A percentile compares a stretch with the other conserved stretches of the same genome.
These are phyloP conservation scores for Persicaria tinctoria DNA, from an alignment of 148 eudicot genomes.

Conservation along the genomic window DNA sequence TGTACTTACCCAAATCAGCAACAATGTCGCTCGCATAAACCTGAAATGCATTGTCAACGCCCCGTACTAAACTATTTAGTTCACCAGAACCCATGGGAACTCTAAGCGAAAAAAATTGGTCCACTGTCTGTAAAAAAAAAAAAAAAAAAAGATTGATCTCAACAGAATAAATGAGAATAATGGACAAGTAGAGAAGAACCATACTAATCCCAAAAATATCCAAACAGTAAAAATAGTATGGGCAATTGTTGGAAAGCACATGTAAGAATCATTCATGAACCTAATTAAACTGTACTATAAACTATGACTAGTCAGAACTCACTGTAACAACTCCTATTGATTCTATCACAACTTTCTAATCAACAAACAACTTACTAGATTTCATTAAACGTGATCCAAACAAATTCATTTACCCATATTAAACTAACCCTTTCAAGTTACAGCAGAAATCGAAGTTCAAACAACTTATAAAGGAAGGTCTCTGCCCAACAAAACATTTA, in stretches of 20 bases:
- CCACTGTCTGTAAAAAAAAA: conserved; percentile 67
- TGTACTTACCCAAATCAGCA: conserved; percentile 60
- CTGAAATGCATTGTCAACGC: conserved; percentile 98
- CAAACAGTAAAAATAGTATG: background rate
- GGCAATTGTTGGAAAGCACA: background rate
- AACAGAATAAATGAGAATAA: background rate
- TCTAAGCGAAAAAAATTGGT: conserved; percentile 81
- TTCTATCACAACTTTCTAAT: background rate
- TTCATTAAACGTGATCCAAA: background rate
- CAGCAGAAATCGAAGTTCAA: background rate
- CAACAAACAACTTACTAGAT: background rate
- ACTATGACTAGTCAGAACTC: background rate
- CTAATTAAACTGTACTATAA: background rate
- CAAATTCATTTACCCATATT: background rate
- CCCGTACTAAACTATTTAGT: conserved; percentile 76
- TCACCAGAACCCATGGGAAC: conserved; percentile 95
- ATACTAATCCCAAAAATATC: background rate
- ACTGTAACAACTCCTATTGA: background rate
- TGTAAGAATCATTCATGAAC: background rate
- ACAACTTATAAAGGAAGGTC: background rate
- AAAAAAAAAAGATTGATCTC: background rate
- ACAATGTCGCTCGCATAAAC: conserved; percentile 62
- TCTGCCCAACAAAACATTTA: background rate
- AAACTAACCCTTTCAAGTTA: background rate
- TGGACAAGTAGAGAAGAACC: conserved; percentile 4